phyloP scores from a whole-genome alignment of 306 rosid species.

The Echinosophora koreensis region DNA sequence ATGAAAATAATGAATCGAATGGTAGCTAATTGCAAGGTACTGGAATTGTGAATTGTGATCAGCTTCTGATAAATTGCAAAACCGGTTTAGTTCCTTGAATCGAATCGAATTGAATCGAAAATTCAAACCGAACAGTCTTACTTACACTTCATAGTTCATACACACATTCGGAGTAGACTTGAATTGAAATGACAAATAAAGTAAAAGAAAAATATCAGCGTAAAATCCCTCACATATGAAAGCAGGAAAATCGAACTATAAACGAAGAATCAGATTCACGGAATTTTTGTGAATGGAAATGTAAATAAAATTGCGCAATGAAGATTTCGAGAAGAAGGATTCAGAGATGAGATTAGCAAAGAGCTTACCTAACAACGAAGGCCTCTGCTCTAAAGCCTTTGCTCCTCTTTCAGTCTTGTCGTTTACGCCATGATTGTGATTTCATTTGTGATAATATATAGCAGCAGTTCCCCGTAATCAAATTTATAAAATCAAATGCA shows the following conservation, averaged over 20 bases:
- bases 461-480: too few relatives aligned
- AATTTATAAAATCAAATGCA: too few relatives aligned
- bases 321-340: not conserved
- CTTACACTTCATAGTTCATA: not conserved
- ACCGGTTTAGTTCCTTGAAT: conserved; percentile 13
- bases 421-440: too few relatives aligned
- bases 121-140: conserved; percentile 5
- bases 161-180: not conserved
- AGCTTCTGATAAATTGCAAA: conserved; percentile 2
- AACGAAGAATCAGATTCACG: not conserved
- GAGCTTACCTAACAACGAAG: not conserved
- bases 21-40: not conserved
- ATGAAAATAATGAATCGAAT: not conserved
- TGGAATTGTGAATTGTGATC: not conserved
- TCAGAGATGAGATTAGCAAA: not conserved
- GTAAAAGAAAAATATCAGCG: not conserved
- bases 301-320: not conserved
- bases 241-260: not conserved
- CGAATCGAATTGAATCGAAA: conserved; percentile 28
- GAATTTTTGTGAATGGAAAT: too few relatives aligned
- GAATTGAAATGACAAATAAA: not conserved
- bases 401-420: too few relatives aligned
- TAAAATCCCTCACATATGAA: not conserved
- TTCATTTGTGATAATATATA: too few relatives aligned
- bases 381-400: too few relatives aligned